These are phyloP conservation scores for Evernia prunastri DNA, from an alignment of 495 filamentous ascomycete species.

Conservation along the genomic window DNA sequence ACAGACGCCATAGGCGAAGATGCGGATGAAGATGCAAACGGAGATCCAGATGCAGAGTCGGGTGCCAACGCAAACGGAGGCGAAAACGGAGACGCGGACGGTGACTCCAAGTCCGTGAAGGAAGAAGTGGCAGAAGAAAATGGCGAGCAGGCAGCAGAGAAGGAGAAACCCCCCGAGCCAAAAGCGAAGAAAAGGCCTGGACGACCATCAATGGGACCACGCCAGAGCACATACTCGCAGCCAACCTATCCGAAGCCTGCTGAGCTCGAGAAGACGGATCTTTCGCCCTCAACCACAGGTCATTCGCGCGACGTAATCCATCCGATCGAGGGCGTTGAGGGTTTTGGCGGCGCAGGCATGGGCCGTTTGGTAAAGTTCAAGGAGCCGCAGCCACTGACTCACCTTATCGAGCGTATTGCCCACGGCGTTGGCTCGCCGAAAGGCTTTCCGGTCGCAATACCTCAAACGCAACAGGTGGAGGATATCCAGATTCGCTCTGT, in stretches of 20 bases:
- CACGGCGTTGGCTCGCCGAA: conserved; percentile 54
- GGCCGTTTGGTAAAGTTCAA: conserved; percentile 65
- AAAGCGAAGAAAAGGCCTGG: conserved; percentile 17
- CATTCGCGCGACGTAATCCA: conserved; percentile 51
- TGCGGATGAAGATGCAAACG: too few relatives aligned
- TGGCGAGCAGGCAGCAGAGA: neutral
- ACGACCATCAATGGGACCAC: conserved; percentile 18
- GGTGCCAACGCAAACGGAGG: too few relatives aligned
- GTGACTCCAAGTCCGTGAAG: neutral
- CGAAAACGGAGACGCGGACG: too few relatives aligned
- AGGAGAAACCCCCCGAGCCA: neutral
- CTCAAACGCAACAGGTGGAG: conserved; percentile 47
- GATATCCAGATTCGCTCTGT: conserved; percentile 52
- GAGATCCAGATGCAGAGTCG: too few relatives aligned
- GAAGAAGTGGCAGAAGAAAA: conserved; percentile 15
- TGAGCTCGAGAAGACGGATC: conserved; percentile 24
- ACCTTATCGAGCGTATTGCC: conserved; percentile 57
- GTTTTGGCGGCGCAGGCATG: conserved; percentile 66
- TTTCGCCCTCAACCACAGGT: conserved; percentile 25
- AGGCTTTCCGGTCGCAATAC: conserved; percentile 63
- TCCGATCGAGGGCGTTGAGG: conserved; percentile 34
- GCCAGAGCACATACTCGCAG: conserved; percentile 35
- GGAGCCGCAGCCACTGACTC: conserved; percentile 49
- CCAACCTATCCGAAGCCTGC: conserved; percentile 37
- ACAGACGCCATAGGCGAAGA: conserved; percentile 1